Conservation (phyloP, 768 basidiomycete genomes). For the Punctularia strigosozonata region DNA sequence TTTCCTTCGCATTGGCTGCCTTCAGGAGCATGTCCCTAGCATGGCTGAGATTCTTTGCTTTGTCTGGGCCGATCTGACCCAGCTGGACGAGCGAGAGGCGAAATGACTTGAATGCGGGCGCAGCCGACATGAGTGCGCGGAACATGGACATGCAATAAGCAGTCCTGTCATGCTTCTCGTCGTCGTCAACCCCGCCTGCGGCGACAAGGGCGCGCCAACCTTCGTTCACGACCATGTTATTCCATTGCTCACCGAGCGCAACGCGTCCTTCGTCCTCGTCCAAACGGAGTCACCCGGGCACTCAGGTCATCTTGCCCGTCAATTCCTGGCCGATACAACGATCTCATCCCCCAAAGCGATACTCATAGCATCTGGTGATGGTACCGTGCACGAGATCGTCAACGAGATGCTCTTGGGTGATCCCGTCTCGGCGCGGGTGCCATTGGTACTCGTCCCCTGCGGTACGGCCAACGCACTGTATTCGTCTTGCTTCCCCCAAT, state of each 20-base stretch:
- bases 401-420: conserved; percentile 31
- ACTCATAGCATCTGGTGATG: conserved; percentile 77
- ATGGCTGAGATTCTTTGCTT: conserved; percentile 70
- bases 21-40: conserved; percentile 71
- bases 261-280: conserved; percentile 27
- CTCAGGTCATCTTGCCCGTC: conserved; percentile 35
- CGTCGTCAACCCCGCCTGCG: conserved; percentile 70
- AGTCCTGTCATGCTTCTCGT: too few relatives aligned
- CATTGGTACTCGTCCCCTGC: conserved; percentile 49
- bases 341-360: too few relatives aligned
- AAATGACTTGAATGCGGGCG: conserved; percentile 54
- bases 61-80: conserved; percentile 59
- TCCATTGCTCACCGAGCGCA: conserved; percentile 41
- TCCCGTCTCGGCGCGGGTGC: conserved; percentile 14
- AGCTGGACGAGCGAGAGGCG: conserved; percentile 86
- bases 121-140: too few relatives aligned
- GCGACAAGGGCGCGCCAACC: conserved; percentile 39
- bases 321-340: conserved; percentile 26
- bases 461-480: conserved; percentile 95
- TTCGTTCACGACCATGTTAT: conserved; percentile 53
- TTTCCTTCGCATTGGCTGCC: conserved; percentile 41
- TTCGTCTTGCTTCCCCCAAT: conserved; percentile 58
- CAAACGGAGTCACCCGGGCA: conserved; percentile 42
- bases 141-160: too few relatives aligned
- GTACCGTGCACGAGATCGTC: conserved; percentile 84